Conservation (phyloP, 1,284 basidiomycete species). For the Porphyrellus sp. region DNA sequence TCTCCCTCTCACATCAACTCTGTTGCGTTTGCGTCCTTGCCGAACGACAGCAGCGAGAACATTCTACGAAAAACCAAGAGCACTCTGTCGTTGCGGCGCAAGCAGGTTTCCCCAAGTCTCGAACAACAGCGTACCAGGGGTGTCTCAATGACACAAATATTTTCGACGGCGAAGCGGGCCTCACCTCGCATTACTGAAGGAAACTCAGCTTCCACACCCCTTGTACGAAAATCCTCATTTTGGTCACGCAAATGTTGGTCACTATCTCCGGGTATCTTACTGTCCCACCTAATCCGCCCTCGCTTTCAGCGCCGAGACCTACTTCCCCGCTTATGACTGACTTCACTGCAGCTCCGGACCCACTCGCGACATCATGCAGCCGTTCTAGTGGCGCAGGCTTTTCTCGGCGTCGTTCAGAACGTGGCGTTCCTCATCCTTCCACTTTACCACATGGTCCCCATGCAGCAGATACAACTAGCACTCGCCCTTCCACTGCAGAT, state of each 20-base stretch:
- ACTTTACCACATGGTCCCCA: constrained; percentile 13
- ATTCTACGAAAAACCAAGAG: constrained; percentile 30
- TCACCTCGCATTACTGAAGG: constrained; percentile 19
- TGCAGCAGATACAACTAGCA: constrained; percentile 5
- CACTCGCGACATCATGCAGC: constrained; percentile 22
- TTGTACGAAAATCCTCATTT: constrained; percentile 56
- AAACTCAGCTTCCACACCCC: constrained; percentile 33
- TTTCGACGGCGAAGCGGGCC: constrained; percentile 43
- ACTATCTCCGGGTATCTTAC: constrained; percentile 20
- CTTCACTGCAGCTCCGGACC: constrained; percentile 29
- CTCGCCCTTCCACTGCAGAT: constrained; percentile 23
- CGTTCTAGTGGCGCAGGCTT: constrained; percentile 39
- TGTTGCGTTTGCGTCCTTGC: constrained; percentile 22
- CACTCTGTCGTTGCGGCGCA: constrained; percentile 19
- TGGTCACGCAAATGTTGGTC: constrained; percentile 43
- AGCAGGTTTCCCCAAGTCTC: constrained; percentile 5
- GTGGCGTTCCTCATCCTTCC: constrained; percentile 29
- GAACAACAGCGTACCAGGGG: constrained; percentile 43
- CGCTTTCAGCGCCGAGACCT: constrained; percentile 49
- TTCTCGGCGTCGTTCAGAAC: constrained; percentile 52
- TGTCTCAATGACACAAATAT: constrained; percentile 43
- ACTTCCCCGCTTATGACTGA: constrained; percentile 53
- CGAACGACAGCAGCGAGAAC: constrained; percentile 14
- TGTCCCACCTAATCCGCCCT: constrained; percentile 33
- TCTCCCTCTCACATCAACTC: constrained; percentile 23